These are phyloP conservation scores for Xylogone sp. DNA, from an alignment of 2,329 filamentous ascomycete genomes.

Conservation along the genomic window DNA sequence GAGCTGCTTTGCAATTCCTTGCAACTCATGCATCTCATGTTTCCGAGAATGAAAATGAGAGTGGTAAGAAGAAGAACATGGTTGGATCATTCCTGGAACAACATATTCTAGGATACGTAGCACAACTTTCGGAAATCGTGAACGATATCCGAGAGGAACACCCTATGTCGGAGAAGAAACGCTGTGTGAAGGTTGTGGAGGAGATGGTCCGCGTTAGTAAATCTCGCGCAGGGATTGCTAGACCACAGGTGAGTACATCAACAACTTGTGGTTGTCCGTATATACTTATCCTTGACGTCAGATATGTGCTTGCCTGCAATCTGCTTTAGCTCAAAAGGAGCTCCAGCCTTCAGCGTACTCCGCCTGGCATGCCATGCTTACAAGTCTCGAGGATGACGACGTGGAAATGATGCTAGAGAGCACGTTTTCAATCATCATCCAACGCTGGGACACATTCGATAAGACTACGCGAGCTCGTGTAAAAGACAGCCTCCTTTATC, in stretches of 20 bases:
- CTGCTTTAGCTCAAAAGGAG: constrained; percentile 69
- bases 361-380: constrained; percentile 80
- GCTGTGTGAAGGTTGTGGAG: constrained; percentile 78
- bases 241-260: constrained; percentile 80
- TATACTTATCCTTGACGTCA: constrained; percentile 29
- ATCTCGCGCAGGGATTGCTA: constrained; percentile 68
- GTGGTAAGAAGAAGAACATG: constrained; percentile 46
- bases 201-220: constrained; percentile 81
- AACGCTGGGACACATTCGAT: constrained; percentile 72
- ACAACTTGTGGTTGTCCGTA: not conserved
- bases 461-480: constrained; percentile 55
- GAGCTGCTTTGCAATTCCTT: constrained; percentile 33
- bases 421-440: constrained; percentile 81
- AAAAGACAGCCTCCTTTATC: constrained; percentile 54
- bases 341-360: constrained; percentile 77
- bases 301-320: constrained; percentile 90
- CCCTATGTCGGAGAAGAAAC: constrained; percentile 63
- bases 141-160: constrained; percentile 61
- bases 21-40: constrained; percentile 28
- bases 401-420: constrained; percentile 78
- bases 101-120: constrained; percentile 83
- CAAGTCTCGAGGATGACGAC: constrained; percentile 71
- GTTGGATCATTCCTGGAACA: constrained; percentile 75
- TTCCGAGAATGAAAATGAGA: constrained; percentile 20
- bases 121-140: constrained; percentile 73